phyloP scores from a whole-genome alignment of 805 yeast genomes.

The Diddensiella transvaalensis region DNA sequence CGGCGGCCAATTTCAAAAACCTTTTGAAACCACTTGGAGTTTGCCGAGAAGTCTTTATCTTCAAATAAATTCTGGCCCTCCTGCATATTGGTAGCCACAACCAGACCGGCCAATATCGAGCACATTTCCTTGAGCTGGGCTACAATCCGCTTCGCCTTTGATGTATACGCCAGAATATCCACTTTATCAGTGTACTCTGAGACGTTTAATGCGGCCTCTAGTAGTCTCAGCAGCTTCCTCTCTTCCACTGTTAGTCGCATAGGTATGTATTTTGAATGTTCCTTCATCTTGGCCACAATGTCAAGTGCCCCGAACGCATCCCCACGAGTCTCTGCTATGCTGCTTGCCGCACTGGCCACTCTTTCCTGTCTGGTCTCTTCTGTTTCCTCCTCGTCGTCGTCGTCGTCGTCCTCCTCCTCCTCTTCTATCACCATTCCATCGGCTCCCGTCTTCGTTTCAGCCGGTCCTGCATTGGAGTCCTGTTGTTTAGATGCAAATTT shows the following conservation, averaged over 20 bases:
- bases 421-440: constrained; percentile 9
- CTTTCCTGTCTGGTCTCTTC: constrained; percentile 10
- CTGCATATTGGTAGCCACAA: constrained; percentile 72
- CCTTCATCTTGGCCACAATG: constrained; percentile 30
- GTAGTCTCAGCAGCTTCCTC: constrained; percentile 59
- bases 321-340: constrained; percentile 19
- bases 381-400: constrained; percentile 15
- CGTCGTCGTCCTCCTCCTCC: constrained; percentile 16
- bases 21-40: constrained; percentile 67
- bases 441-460: constrained; percentile 2
- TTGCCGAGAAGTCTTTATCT: constrained; percentile 62
- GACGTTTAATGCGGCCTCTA: constrained; percentile 75
- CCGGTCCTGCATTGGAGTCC: constrained; percentile 10
- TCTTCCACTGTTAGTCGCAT: constrained; percentile 65
- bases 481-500: constrained; percentile 3
- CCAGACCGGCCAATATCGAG: constrained; percentile 72
- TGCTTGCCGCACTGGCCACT: constrained; percentile 10
- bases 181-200: constrained; percentile 78
- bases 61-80: constrained; percentile 61
- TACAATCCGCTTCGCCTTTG: constrained; percentile 68
- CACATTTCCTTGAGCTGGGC: constrained; percentile 72
- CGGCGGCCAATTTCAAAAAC: constrained; percentile 77
- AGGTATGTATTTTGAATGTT: constrained; percentile 54
- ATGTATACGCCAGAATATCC: constrained; percentile 61
- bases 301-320: constrained; percentile 18